Percentiles rank a stretch among this genome's conserved stretches.
Evolutionary conservation across 73 alveolate genomes (phyloP).

Genomic region (Effrenium voratum): DNA sequence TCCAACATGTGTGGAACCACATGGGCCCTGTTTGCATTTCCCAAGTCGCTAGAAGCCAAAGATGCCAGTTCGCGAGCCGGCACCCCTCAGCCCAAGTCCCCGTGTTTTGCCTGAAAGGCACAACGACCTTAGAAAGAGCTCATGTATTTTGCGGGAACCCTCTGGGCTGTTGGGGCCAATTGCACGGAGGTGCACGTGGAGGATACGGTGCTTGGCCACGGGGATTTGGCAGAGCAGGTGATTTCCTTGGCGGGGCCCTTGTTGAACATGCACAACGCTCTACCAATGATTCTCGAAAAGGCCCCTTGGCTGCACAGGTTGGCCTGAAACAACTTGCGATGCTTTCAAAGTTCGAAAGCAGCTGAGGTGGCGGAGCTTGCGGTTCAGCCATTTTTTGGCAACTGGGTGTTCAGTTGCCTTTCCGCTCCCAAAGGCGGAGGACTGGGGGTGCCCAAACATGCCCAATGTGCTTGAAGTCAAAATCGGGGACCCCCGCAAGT

Average conservation of each 20-base stretch:
- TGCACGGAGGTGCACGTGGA: conserved; percentile 70
- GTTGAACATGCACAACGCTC: conserved; percentile 35
- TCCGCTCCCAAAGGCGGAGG: background rate
- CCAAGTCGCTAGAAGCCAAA: no score
- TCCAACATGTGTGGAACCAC: no score
- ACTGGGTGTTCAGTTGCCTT: conserved; percentile 67
- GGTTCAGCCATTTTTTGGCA: conserved; percentile 33
- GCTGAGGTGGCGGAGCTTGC: conserved; percentile 60
- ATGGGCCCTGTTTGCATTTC: no score
- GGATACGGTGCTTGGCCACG: conserved; percentile 39
- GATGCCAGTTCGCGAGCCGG: no score
- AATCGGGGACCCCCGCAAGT: no score
- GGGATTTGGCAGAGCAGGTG: conserved; percentile 62
- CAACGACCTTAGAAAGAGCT: no score
- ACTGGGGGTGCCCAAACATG: no score
- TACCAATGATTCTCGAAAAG: conserved; percentile 82
- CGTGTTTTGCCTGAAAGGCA: no score
- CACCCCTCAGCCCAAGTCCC: no score
- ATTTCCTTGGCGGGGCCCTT: conserved; percentile 61
- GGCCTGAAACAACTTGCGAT: background rate
- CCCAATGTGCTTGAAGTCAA: no score
- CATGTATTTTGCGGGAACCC: no score
- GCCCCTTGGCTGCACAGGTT: background rate
- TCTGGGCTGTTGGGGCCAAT: no score
- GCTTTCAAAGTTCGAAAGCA: background rate